Evolutionary conservation across 441 rosid species (phyloP).

Genomic region (Lepidium campestre): DNA sequence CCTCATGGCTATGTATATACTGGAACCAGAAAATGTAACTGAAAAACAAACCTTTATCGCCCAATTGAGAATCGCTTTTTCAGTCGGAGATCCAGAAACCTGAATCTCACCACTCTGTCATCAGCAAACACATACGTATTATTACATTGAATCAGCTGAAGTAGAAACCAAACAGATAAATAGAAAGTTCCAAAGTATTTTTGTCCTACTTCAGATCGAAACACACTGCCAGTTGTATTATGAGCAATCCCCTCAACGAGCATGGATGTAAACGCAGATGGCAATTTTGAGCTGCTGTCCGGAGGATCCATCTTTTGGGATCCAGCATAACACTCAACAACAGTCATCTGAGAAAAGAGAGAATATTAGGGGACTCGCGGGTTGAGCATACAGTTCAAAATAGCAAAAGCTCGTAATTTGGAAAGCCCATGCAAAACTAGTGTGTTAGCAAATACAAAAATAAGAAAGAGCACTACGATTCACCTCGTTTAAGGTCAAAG

Average conservation of each 20-base stretch:
- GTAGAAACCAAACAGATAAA: background rate
- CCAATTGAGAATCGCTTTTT: conserved; percentile 84
- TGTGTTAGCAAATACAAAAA: background rate
- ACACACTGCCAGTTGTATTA: conserved; percentile 86
- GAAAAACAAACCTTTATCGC: conserved; percentile 58
- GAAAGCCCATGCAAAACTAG: background rate
- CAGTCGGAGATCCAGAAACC: conserved; percentile 96
- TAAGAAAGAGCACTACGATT: background rate
- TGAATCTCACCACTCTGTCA: conserved; percentile 71
- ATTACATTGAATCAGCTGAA: background rate
- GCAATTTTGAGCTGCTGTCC: conserved; percentile 47
- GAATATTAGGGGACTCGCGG: background rate
- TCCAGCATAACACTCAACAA: conserved; percentile 72
- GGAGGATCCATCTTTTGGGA: conserved; percentile 56
- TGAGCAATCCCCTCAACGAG: conserved; percentile 79
- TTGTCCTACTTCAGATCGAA: conserved; percentile 54
- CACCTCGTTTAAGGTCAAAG: conserved; percentile 88
- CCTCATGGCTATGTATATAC: background rate
- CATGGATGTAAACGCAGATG: conserved; percentile 38
- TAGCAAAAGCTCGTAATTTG: conserved; percentile 7
- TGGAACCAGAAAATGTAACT: conserved; percentile 4
- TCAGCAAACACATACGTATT: conserved; percentile 13
- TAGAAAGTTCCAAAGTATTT: background rate
- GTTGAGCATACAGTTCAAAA: background rate
- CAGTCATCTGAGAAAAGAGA: conserved; percentile 58